Evolutionary conservation across 306 rosid species (phyloP).

Genomic region (Dryas alaskensis): DNA sequence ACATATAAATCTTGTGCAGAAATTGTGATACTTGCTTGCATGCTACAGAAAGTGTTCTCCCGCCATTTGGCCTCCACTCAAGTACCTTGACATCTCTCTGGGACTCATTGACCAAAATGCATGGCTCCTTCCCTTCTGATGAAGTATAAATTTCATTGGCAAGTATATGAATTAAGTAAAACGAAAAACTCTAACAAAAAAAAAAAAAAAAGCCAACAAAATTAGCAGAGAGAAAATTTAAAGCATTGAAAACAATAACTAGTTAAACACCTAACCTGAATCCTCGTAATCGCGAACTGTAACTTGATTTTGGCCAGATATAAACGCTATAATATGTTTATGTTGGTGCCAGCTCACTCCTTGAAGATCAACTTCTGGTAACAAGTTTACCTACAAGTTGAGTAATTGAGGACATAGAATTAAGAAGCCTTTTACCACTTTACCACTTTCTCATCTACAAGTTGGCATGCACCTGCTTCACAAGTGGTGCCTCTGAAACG

Average conservation of each 20-base stretch:
- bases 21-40: conserved; percentile 73
- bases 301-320: conserved; percentile 68
- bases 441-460: not conserved
- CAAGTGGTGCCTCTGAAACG: conserved; percentile 2
- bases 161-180: not conserved
- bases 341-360: conserved; percentile 93
- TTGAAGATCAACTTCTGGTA: conserved; percentile 79
- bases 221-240: not conserved
- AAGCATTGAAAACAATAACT: not conserved
- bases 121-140: conserved; percentile 82
- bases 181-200: not conserved
- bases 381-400: conserved; percentile 59
- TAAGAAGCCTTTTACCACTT: not conserved
- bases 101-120: conserved; percentile 62
- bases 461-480: not conserved
- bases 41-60: conserved; percentile 71
- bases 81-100: conserved; percentile 71
- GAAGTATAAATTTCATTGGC: conserved; percentile 23
- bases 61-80: conserved; percentile 94
- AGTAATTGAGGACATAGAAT: not conserved
- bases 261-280: conserved; percentile 45
- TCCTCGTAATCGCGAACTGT: conserved; percentile 69
- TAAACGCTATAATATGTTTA: conserved; percentile 77
- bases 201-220: not conserved
- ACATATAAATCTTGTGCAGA: conserved; percentile 5